Evolutionary conservation across 768 basidiomycete species (phyloP).

Genomic region (Suillus clintonianus): DNA sequence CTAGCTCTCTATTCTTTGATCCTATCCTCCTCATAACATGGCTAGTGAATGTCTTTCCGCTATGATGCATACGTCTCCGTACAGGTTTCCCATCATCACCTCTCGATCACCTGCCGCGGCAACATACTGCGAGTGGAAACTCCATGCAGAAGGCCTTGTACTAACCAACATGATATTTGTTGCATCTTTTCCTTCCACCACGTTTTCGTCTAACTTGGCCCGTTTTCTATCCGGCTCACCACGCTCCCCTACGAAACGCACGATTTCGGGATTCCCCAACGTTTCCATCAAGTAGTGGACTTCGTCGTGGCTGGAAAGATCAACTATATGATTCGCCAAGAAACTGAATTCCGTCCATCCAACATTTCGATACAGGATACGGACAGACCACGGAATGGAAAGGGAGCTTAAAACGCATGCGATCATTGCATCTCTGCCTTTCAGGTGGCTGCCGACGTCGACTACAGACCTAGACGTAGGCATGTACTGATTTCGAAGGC

Average conservation of each 20-base stretch:
- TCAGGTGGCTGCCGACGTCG: conserved; percentile 1
- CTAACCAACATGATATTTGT: background rate
- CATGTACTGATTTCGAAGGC: conserved; percentile 40
- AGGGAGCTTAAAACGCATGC: conserved; percentile 3
- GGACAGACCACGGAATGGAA: conserved; percentile 4
- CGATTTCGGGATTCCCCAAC: background rate
- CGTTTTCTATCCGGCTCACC: conserved; percentile 1
- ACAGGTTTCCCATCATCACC: conserved; percentile 1
- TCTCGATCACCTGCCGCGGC: background rate
- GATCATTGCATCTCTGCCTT: conserved; percentile 5
- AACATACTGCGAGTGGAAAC: background rate
- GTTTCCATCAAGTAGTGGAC: background rate
- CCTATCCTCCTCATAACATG: background rate
- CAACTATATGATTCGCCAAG: background rate
- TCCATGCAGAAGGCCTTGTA: background rate
- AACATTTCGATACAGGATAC: conserved; percentile 5
- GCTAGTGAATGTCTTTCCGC: background rate
- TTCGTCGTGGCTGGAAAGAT: background rate
- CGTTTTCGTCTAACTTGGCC: background rate
- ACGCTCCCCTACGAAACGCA: background rate
- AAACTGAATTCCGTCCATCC: conserved; percentile 1
- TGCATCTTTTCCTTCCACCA: background rate
- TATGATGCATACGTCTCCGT: conserved; percentile 5
- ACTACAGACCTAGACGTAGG: conserved; percentile 9
- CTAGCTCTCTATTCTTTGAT: background rate